phyloP scores from a whole-genome alignment of 176 grass and related monocot genomes.

The Dactylis glomerata region DNA sequence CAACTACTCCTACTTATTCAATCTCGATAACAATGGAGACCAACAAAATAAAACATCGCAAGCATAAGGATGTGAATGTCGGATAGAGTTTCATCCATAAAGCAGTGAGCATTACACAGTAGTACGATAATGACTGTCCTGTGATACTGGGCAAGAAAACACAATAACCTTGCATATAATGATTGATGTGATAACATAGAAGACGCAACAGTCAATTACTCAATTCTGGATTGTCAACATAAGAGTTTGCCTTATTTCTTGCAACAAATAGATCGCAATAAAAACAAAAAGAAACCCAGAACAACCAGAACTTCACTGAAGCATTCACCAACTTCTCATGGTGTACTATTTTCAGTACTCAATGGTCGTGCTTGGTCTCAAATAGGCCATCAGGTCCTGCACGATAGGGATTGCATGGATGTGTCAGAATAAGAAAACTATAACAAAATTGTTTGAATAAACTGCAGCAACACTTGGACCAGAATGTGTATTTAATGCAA shows the following conservation, averaged over 20 bases:
- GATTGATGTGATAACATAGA: background rate
- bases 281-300: constrained; percentile 35
- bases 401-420: background rate
- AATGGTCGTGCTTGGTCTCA: constrained; percentile 60
- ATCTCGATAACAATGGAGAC: background rate
- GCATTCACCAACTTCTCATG: constrained; percentile 6
- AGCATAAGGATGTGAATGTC: background rate
- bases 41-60: background rate
- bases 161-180: background rate
- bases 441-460: background rate
- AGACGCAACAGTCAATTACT: constrained; percentile 19
- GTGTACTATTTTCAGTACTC: constrained; percentile 32
- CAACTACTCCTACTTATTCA: background rate
- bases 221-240: constrained; percentile 28
- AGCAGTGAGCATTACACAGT: background rate
- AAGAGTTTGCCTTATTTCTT: constrained; percentile 43
- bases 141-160: background rate
- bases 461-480: background rate
- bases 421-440: constrained; percentile 4
- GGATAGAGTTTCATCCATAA: background rate
- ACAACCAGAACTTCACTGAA: constrained; percentile 24
- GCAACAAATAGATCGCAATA: constrained; percentile 26
- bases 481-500: background rate
- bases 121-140: background rate
- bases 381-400: constrained; percentile 76